Percentiles rank a stretch among this genome's conserved stretches.
phyloP scores from a whole-genome alignment of 345 rosid species.

The Dipteronia dyeriana region DNA sequence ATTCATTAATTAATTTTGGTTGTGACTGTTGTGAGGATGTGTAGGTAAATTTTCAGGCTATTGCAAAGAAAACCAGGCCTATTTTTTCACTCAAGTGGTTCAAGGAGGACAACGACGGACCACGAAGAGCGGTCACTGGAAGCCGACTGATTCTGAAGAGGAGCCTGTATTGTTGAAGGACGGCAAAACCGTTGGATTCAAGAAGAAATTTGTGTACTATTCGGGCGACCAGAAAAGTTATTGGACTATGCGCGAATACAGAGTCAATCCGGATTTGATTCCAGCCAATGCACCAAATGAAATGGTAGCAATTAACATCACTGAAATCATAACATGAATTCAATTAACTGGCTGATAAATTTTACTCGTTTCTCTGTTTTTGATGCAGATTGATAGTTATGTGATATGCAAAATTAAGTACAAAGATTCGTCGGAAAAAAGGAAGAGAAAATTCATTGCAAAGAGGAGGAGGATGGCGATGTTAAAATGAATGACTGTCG shows the following conservation, averaged over 20 bases:
- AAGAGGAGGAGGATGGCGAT: no score
- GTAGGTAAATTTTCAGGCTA: slow-evolving; percentile 7
- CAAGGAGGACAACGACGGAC: neutral
- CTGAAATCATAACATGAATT: no score
- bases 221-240: neutral
- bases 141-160: neutral
- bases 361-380: neutral
- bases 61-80: slow-evolving; percentile 6
- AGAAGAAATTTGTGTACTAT: slow-evolving; percentile 8
- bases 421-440: no score
- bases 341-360: no score
- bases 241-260: neutral
- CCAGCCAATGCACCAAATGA: neutral
- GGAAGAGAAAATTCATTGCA: no score
- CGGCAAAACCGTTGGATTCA: neutral
- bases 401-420: neutral
- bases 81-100: slow-evolving; percentile 4
- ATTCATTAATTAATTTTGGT: neutral
- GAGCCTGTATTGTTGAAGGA: neutral
- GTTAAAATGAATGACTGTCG: no score
- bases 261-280: neutral
- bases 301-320: no score
- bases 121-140: neutral
- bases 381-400: slow-evolving; percentile 1
- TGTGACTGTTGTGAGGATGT: neutral